Evolutionary conservation across 345 rosid species (phyloP).

Genomic region (Corymbia maculata): DNA sequence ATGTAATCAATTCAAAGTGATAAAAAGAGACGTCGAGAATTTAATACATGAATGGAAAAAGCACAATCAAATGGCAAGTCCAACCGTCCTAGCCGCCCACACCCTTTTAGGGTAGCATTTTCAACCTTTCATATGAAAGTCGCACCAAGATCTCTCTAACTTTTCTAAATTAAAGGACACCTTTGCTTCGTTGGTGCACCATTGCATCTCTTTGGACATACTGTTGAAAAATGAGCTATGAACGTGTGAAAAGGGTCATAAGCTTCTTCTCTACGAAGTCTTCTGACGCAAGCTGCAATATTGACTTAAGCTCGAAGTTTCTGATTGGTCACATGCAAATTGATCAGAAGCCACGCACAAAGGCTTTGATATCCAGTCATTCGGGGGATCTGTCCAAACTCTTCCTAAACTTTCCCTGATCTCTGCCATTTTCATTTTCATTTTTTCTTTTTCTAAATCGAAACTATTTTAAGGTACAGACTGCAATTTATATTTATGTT

Average conservation of each 20-base stretch:
- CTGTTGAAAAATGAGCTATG: background rate
- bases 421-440: no score
- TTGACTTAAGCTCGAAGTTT: background rate
- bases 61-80: fast-evolving
- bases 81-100: background rate
- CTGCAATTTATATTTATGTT: background rate
- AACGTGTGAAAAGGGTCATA: background rate
- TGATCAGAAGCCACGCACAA: background rate
- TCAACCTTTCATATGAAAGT: background rate
- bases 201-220: background rate
- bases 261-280: background rate
- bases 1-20: fast-evolving
- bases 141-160: background rate
- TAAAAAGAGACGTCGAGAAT: background rate
- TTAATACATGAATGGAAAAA: fast-evolving
- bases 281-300: background rate
- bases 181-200: background rate
- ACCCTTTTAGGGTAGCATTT: background rate
- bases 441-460: background rate
- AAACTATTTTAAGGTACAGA: background rate
- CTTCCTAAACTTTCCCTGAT: background rate
- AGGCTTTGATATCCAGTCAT: background rate
- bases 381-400: background rate
- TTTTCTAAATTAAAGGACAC: background rate
- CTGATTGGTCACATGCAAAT: background rate